Evolutionary conservation across 352 stramenopile genomes (phyloP), one percentile per base, ranked within the genome.

Genomic region (Peronospora belbahrii): DNA sequence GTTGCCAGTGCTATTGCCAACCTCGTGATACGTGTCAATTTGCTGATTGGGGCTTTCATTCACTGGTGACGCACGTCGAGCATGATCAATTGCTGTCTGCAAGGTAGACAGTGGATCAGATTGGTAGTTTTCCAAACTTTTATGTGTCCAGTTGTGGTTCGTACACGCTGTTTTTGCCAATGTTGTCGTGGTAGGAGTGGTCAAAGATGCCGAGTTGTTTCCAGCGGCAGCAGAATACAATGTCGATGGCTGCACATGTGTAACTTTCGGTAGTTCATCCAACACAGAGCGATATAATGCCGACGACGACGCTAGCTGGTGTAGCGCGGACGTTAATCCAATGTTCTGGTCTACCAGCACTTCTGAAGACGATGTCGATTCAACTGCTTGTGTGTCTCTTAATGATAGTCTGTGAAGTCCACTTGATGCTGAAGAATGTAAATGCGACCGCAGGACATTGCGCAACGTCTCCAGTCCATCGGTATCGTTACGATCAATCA

Each of bases 31-130:
- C 15, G 31, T 30, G 3, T 52, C 45, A 9, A 9, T 32, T 4
- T 43, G 18, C 42, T 44, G 32, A 6, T 14, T 44, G 7, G 28
- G n/a, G 15, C n/a, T 47, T 41, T 17, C 22, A 22, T 15, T 31
- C 32, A 20, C 20, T 43, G 41, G 43, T 6, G 58, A 57, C 6
- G 51, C 46, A 19, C 65, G 60, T 24, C 62, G 53, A 27, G 67
- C 67, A 39, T 66, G 62, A 31, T 74, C 62, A 48, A 79, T 82
- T 10, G 65, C 67, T 23, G 64, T 78, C 39, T 88, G 76, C 18
- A 85, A 57, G 20, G 74, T 74, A 32, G 62, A 64, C 25, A 88
- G 65, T 17, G 73, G 70, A 15, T 88, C 69, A 42, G 85, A 85
- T 2, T 50, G 57, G 48, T 85, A 83, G 15, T 46, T 41, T 19